Percentiles rank a stretch among this genome's conserved stretches.
Conservation (phyloP, 73 alveolate species). For the Paramecium pentaurelia region DNA sequence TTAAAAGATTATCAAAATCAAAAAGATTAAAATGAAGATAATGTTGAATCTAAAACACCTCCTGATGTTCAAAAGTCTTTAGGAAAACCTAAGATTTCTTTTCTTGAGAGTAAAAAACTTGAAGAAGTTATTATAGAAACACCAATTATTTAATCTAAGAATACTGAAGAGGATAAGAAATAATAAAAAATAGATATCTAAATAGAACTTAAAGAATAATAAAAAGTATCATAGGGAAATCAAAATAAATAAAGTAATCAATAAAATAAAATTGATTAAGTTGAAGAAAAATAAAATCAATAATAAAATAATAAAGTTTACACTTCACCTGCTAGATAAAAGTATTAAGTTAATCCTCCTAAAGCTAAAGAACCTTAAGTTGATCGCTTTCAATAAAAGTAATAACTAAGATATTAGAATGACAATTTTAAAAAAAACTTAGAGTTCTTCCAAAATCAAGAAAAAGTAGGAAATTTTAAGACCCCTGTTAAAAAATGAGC, state of each 20-base stretch:
- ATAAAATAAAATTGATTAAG: background rate
- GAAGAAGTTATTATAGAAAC: background rate
- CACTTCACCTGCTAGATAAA: background rate
- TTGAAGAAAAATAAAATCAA: background rate
- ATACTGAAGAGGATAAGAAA: background rate
- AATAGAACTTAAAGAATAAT: background rate
- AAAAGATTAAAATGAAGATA: background rate
- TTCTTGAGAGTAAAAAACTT: background rate
- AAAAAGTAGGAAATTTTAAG: background rate
- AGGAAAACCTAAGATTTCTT: background rate
- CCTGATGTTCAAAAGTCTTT: background rate
- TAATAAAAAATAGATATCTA: background rate
- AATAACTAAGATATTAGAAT: background rate
- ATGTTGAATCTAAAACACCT: background rate
- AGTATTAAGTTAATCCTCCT: background rate
- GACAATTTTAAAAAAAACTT: background rate
- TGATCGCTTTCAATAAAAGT: background rate
- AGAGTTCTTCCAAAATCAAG: background rate
- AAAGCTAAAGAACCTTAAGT: background rate
- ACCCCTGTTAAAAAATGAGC: background rate
- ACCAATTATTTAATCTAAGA: background rate
- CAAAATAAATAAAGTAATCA: background rate
- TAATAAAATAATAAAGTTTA: background rate
- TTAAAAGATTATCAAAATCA: background rate
- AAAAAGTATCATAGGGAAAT: background rate